Percentiles rank a stretch among this genome's conserved stretches.
phyloP scores from a whole-genome alignment of 768 basidiomycete species.

The Panus rudis region DNA sequence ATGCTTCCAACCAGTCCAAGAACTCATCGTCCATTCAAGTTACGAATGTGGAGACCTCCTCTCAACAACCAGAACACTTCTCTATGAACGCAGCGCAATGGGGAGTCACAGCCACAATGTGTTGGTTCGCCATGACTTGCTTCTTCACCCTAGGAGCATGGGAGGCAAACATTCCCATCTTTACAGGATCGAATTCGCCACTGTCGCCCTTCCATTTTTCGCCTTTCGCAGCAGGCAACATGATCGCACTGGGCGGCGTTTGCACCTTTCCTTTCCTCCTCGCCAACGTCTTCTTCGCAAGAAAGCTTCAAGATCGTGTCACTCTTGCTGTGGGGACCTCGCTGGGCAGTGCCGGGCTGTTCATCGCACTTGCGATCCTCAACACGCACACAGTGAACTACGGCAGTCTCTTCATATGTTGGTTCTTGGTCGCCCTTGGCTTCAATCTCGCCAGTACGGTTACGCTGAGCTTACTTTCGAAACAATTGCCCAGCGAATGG shows the following conservation, averaged over 20 bases:
- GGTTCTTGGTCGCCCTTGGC: constrained; percentile 60
- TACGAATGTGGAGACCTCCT: constrained; percentile 4
- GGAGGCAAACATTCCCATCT: constrained; percentile 65
- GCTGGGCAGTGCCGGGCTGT: constrained; percentile 45
- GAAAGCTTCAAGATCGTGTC: constrained; percentile 52
- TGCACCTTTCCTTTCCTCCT: constrained; percentile 62
- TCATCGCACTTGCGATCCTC: constrained; percentile 44
- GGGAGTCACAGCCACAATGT: constrained; percentile 56
- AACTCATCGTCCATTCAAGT: constrained; percentile 3
- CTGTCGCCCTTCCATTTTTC: constrained; percentile 41
- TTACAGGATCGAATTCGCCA: constrained; percentile 27
- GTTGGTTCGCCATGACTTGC: constrained; percentile 63
- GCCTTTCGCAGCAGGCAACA: constrained; percentile 60
- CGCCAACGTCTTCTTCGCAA: constrained; percentile 48
- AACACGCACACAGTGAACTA: constrained; percentile 34
- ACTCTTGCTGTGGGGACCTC: constrained; percentile 46
- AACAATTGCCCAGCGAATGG: constrained; percentile 60
- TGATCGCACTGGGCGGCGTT: constrained; percentile 61
- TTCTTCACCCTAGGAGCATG: constrained; percentile 66
- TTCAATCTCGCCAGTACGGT: constrained; percentile 70
- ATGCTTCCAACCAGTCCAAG: neutral
- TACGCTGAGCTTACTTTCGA: constrained; percentile 59
- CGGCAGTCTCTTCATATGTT: constrained; percentile 37
- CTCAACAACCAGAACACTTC: neutral
- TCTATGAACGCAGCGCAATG: constrained; percentile 28